Base-by-base conservation (phyloP, 768 basidiomycete species). In the Psilocybe azurescens region DNA sequence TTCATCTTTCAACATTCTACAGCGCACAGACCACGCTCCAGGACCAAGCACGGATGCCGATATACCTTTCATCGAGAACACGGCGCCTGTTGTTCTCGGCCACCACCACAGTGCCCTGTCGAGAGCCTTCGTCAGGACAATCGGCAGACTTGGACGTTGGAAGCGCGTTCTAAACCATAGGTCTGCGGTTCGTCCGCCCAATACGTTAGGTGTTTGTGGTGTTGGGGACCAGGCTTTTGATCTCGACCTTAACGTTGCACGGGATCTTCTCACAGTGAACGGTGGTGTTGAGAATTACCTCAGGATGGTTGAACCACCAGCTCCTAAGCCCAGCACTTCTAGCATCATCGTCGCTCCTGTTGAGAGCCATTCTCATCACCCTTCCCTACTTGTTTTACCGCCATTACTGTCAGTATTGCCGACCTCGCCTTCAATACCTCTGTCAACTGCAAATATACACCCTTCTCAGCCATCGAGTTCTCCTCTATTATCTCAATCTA, bases 61-160 rank as follows among this genome's bases (percentile, higher is more conserved):
- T 11, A 33, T 72, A 18, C 69, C 77, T 3, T 62, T 66, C 56
- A 32, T 65, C 2, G 64, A 64, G 5, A 63, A 61, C 50, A 72
- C 79, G 48, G 70, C 77, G 4, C 77, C 81, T 48, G 78, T 79
- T 9, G 72, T 83, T 6, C 75, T 87, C 11, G 83, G 87, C 1
- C 77, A 80, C 41, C 85, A 85, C 29, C 86, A 89, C 56, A 86
- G 81, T 67, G 80, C 88, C 0, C 77, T 95, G 14, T 92, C 91
- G 0, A 84, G 92, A 1, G 91, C 84, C 10, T 84, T 95, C 51
- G 88, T 91, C 56, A 90, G 87, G 74, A 94, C 94, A 2, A 88
- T 95, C 30, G 92, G 94, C 4, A 84, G 90, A 5, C 76, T 96
- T 16, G 94, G 94, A 1, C 79, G 90, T 9, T 91, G 94, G 91